phyloP scores from a whole-genome alignment of 306 rosid species.

The Oxytropis ochrocephala region DNA sequence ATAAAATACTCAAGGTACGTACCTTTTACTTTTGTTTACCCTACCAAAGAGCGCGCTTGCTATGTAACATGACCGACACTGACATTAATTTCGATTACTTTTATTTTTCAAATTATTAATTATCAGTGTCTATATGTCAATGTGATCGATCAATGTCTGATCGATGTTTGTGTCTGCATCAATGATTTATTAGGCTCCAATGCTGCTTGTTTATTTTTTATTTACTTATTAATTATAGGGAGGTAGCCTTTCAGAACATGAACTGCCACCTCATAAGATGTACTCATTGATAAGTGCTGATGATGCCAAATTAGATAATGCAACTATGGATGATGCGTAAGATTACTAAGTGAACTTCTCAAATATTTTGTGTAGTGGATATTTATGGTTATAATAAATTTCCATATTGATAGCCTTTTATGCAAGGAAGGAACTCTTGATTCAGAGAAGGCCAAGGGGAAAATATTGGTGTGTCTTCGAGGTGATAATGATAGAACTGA shows the following conservation, averaged over 20 bases:
- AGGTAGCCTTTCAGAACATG: conserved; percentile 4
- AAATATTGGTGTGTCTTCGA: conserved; percentile 48
- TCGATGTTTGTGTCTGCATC: no score
- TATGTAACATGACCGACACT: no score
- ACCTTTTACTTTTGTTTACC: no score
- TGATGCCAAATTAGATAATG: conserved; percentile 20
- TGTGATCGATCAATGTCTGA: no score
- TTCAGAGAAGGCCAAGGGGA: conserved; percentile 48
- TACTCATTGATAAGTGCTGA: conserved; percentile 39
- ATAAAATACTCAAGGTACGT: conserved; percentile 35
- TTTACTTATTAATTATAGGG: neutral
- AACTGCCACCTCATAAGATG: conserved; percentile 29
- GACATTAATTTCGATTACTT: no score
- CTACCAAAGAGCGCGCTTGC: no score
- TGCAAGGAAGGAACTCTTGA: conserved; percentile 43
- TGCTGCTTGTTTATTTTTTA: neutral
- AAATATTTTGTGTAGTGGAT: neutral
- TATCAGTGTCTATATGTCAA: no score
- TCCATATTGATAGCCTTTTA: conserved; percentile 20
- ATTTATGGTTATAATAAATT: neutral
- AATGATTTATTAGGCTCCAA: no score
- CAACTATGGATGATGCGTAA: conserved; percentile 17
- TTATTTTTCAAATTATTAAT: no score
- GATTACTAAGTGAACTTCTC: neutral
- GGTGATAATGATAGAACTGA: conserved; percentile 18